phyloP scores from a whole-genome alignment of 495 filamentous ascomycete genomes.

The Penicillium bialowiezense region DNA sequence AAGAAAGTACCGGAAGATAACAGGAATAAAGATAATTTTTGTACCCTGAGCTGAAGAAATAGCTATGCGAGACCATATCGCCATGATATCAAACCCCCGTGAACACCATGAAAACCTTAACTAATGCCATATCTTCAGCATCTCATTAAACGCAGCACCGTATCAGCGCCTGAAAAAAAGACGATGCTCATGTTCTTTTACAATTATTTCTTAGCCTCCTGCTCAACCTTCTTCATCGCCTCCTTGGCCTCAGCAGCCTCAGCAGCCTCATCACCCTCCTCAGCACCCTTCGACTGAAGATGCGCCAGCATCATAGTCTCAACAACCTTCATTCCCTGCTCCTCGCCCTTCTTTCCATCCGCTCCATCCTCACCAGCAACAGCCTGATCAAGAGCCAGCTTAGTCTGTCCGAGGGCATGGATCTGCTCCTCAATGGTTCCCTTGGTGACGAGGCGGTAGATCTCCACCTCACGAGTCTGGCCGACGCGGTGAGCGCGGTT shows the following conservation, averaged over 20 bases:
- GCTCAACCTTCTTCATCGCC: constrained; percentile 14
- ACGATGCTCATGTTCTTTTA: not conserved
- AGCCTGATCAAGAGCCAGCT: constrained; percentile 85
- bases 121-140: constrained; percentile 1
- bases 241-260: no score
- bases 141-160: not conserved
- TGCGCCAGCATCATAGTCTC: constrained; percentile 58
- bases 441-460: constrained; percentile 74
- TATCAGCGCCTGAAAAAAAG: not conserved
- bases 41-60: constrained; percentile 1
- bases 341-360: constrained; percentile 50
- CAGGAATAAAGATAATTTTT: no score
- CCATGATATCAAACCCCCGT: constrained; percentile 1
- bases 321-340: constrained; percentile 58
- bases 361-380: constrained; percentile 63
- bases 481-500: constrained; percentile 95
- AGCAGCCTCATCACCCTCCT: constrained; percentile 18
- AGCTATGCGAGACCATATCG: not conserved
- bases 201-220: not conserved
- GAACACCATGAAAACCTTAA: constrained; percentile 3
- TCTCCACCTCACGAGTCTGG: constrained; percentile 84
- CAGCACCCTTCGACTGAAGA: constrained; percentile 24
- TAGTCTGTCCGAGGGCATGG: constrained; percentile 81
- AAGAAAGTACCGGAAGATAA: no score
- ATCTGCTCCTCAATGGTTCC: constrained; percentile 94